Conservation (phyloP, 1,139 yeast genomes). For the Kurtzmaniella natalensis region DNA sequence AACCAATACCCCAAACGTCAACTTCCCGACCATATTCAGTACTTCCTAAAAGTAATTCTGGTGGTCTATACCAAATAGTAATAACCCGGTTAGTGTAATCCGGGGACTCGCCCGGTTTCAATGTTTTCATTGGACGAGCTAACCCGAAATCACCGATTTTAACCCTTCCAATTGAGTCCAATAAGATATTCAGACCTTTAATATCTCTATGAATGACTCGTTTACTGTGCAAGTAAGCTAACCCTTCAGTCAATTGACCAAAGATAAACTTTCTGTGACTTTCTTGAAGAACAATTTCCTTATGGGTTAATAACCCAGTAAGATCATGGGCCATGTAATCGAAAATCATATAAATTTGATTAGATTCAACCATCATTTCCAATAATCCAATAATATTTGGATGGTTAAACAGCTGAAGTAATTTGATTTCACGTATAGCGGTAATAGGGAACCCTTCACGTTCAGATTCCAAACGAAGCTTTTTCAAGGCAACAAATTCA, state of each 20-base stretch:
- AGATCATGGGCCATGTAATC: conserved; percentile 93
- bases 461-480: conserved; percentile 78
- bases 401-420: conserved; percentile 84
- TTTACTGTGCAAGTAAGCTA: conserved; percentile 73
- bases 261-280: conserved; percentile 76
- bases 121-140: conserved; percentile 72
- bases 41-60: conserved; percentile 84
- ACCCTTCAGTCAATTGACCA: conserved; percentile 73
- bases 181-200: conserved; percentile 85
- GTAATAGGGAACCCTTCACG: conserved; percentile 96
- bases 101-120: conserved; percentile 48
- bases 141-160: conserved; percentile 94
- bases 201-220: conserved; percentile 89
- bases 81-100: conserved; percentile 93
- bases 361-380: conserved; percentile 87
- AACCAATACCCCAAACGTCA: conserved; percentile 97
- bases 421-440: conserved; percentile 85
- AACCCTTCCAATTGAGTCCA: conserved; percentile 66
- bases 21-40: conserved; percentile 88
- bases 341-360: conserved; percentile 82
- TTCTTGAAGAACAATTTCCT: conserved; percentile 56
- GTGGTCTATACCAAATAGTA: conserved; percentile 96
- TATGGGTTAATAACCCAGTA: conserved; percentile 81
- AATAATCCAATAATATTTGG: conserved; percentile 72
- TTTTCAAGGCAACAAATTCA: conserved; percentile 76